Evolutionary conservation across 768 basidiomycete genomes (phyloP).

Genomic region (Porphyrellus cyaneotinctus): DNA sequence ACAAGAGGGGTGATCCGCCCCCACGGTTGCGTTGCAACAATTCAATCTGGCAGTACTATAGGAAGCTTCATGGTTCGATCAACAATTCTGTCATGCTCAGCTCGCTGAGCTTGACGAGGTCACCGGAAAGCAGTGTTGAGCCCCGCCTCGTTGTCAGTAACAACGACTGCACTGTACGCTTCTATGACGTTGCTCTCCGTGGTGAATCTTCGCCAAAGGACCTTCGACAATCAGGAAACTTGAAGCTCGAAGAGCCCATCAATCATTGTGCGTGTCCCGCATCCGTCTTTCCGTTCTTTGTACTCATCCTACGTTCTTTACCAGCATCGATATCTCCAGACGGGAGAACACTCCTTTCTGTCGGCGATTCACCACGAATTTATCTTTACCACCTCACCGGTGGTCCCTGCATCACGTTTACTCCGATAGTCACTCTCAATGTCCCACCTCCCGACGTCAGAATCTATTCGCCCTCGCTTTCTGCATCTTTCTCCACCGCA

Average conservation of each 20-base stretch:
- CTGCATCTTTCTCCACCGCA: conserved; percentile 76
- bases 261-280: conserved; percentile 65
- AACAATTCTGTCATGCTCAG: conserved; percentile 77
- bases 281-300: neutral
- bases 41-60: conserved; percentile 52
- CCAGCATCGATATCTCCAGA: conserved; percentile 88
- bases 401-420: conserved; percentile 56
- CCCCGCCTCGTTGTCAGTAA: conserved; percentile 81
- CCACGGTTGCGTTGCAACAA: conserved; percentile 8
- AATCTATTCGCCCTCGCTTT: conserved; percentile 41
- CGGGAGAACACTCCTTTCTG: conserved; percentile 79
- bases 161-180: conserved; percentile 78
- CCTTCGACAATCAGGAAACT: conserved; percentile 47
- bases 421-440: conserved; percentile 62
- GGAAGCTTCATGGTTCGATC: conserved; percentile 60
- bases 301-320: conserved; percentile 9
- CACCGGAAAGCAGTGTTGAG: conserved; percentile 62
- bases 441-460: conserved; percentile 55
- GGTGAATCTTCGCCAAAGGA: conserved; percentile 38
- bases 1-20: conserved; percentile 13
- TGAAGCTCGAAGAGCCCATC: conserved; percentile 64
- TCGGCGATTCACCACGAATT: conserved; percentile 86
- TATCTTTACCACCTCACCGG: conserved; percentile 77
- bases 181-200: conserved; percentile 70
- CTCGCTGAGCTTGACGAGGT: conserved; percentile 55